Conservation (phyloP, 495 filamentous ascomycete genomes). For the Penicillium herquei region DNA sequence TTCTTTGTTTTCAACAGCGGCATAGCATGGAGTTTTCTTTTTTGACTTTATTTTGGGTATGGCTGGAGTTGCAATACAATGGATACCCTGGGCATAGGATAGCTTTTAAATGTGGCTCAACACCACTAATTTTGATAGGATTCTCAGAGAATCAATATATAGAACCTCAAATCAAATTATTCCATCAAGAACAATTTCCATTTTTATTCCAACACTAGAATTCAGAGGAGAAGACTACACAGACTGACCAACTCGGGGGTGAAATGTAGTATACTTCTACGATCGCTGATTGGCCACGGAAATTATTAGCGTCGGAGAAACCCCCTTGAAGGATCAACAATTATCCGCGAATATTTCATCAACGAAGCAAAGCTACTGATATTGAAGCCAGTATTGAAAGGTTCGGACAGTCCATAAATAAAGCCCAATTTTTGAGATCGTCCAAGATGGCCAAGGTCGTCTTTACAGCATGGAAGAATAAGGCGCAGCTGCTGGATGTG, state of each 20-base stretch:
- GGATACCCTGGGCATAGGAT: slow-evolving; percentile 33
- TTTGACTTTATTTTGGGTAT: slow-evolving; percentile 15
- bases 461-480: slow-evolving; percentile 76
- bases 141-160: not conserved
- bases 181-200: not conserved
- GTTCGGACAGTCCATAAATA: too few species aligned
- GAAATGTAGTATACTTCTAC: not conserved
- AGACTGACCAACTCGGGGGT: too few species aligned
- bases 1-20: slow-evolving; percentile 21
- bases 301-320: slow-evolving; percentile 6
- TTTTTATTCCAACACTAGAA: too few species aligned
- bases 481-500: slow-evolving; percentile 62
- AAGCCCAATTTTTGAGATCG: not conserved
- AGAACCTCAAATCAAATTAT: not conserved
- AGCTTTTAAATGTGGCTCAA: slow-evolving; percentile 12
- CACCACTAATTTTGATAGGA: slow-evolving; percentile 1
- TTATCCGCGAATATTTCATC: slow-evolving; percentile 13
- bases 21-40: slow-evolving; percentile 41
- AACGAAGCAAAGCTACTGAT: slow-evolving; percentile 2
- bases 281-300: slow-evolving; percentile 4
- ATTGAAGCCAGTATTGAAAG: not conserved
- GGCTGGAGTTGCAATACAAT: not conserved
- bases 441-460: slow-evolving; percentile 69
- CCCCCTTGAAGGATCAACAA: slow-evolving; percentile 13
- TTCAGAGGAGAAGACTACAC: too few species aligned